Evolutionary conservation across 306 rosid species (phyloP), one percentile per base, ranked within the genome.

Genomic region (Corylus americana): DNA sequence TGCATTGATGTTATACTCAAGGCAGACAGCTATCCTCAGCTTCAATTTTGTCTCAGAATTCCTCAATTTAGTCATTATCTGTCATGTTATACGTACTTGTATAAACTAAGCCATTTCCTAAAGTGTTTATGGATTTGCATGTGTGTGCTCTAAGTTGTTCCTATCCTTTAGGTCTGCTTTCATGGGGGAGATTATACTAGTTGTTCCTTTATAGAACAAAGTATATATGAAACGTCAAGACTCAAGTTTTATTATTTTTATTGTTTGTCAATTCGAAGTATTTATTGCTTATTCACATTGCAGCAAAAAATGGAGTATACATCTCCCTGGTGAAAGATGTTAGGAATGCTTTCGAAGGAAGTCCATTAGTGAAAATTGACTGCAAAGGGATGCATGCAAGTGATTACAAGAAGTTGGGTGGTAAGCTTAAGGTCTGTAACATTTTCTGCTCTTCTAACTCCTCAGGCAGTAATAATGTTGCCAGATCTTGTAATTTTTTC

Each of bases 271-370:
- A 75, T 27, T 79, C 64, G 57, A 63, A 42, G 74, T 53, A 77
- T 75, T 79, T 74, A 77, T 79, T 87, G 63, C 74, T 78, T 77
- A 18, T 48, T 78, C 66, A 18, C 67, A 48, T 79, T 66, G 88
- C 87, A 95, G 98, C 94, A 12, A 95, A 95, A 87, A 95, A 90
- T 84, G 98, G 97, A 89, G 94, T 95, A 68, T 95, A 92, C 82
- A 80, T 83, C 55, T 58, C 84, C 71, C 87, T 95, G 78, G 97
- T 93, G 84, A 80, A 87, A 77, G 97, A 92, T 74, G 98, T 90
- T 18, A 87, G 88, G 85, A 86, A 88, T 85, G 98, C 98, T 80
- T 91, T 95, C 78, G 98, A 92, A 91, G 98, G 92, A 81, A 90
- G 98, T 78, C 87, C 86, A 55, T 78, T 95, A 77, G 98, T 83